Evolutionary conservation across 2,329 filamentous ascomycete species (phyloP).

Genomic region (Ophiosphaerella narmari): DNA sequence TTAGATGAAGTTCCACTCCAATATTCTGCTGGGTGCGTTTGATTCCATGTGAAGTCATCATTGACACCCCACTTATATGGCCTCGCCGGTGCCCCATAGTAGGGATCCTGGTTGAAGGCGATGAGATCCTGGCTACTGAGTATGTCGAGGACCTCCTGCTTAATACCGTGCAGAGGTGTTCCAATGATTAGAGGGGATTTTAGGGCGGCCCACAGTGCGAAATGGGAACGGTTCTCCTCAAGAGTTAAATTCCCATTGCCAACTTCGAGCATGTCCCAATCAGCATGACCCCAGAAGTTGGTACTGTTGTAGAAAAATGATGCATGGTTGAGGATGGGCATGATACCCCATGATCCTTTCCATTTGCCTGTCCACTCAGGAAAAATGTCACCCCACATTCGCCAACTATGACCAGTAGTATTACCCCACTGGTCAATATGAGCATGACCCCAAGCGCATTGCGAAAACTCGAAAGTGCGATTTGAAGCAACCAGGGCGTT

Average conservation of each 20-base stretch:
- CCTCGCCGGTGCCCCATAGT: conserved; percentile 46
- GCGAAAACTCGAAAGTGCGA: conserved; percentile 40
- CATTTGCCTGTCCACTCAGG: conserved; percentile 18
- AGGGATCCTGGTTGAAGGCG: conserved; percentile 52
- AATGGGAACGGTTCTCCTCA: conserved; percentile 41
- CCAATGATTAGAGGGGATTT: conserved; percentile 53
- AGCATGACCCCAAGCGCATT: conserved; percentile 43
- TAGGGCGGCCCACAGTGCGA: conserved; percentile 49
- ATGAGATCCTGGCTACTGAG: conserved; percentile 49
- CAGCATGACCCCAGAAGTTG: conserved; percentile 29
- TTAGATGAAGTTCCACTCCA: conserved; percentile 30
- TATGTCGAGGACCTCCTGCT: conserved; percentile 46
- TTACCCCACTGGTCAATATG: conserved; percentile 40
- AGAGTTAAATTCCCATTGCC: conserved; percentile 41
- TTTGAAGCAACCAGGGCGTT: conserved; percentile 52
- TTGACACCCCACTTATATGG: conserved; percentile 57
- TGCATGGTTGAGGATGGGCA: conserved; percentile 26
- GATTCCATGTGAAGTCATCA: conserved; percentile 56
- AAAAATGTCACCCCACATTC: conserved; percentile 31
- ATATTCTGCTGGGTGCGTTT: conserved; percentile 32
- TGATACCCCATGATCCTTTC: conserved; percentile 14
- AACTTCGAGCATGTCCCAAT: conserved; percentile 43
- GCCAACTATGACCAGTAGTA: conserved; percentile 39
- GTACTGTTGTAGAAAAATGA: conserved; percentile 24
- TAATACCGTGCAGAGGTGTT: conserved; percentile 44